Evolutionary conservation across 2,329 filamentous ascomycete genomes (phyloP), one percentile per base, ranked within the genome.

Genomic region (Cercospora berteroae): DNA sequence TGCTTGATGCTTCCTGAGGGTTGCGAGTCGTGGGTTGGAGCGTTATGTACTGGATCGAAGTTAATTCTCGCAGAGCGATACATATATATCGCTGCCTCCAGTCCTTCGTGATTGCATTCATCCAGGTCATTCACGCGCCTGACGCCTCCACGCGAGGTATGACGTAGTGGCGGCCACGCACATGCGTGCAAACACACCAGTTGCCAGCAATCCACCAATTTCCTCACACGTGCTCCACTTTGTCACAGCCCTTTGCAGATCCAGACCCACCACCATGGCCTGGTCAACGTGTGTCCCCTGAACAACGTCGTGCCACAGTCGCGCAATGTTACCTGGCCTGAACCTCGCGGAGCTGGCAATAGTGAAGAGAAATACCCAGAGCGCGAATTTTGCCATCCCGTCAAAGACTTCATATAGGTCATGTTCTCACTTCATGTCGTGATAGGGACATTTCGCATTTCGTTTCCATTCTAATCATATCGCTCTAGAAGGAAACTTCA

Each of bases 211-310:
- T 23, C 55, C 55, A 23, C 55, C 29, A 31, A 18, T 20, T 57
- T 57, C 55, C 27, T 50, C 60, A 62, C 60, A 50, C 60, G n/a
- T 52, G 60, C 55, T 58, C 55, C 55, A 58, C 55, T 36, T 58
- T n/a, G 55, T 36, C 9, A 58, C 55, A 58, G 55, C 29, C 23
- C 13, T 10, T n/a, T 27, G 58, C 58, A 60, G 33, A 48, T 48
- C 33, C 33, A 36, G 58, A n/a, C 13, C 16, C 33, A 56, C 9
- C 18, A 10, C 12, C n/a, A 16, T 36, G 55, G 55, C 29, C 27
- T 8, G 10, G 55, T 33, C 29, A 58, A 27, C 55, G 20, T 42
- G 4, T 13, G 39, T n/a, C 12, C 39, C 39, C 39, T 20, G 7
- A 16, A 36, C 13, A 58, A 10, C 18, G 48, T n/a, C 48, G 48